Conservation (phyloP, 2,329 filamentous ascomycete genomes). For the Tetracladium maxilliforme region DNA sequence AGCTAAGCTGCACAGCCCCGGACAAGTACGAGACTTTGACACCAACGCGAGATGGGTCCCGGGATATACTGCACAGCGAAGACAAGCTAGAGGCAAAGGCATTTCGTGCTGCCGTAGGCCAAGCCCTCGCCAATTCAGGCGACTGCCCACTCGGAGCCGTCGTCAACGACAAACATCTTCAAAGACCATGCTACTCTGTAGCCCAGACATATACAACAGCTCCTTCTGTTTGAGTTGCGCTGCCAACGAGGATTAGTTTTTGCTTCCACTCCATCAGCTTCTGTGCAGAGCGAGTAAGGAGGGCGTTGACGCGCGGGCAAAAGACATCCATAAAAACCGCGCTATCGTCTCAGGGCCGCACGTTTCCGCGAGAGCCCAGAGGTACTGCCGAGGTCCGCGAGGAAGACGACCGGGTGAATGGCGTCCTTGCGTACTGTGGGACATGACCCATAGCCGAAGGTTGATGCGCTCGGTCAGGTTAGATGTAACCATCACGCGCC, state of each 20-base stretch:
- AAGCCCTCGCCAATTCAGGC: slow-evolving; percentile 5
- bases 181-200: slow-evolving; percentile 34
- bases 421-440: slow-evolving; percentile 12
- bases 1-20: slow-evolving; percentile 5
- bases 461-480: slow-evolving; percentile 50
- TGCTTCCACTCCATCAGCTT: slow-evolving; percentile 58
- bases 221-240: slow-evolving; percentile 72
- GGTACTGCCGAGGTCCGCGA: slow-evolving; percentile 11
- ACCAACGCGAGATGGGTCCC: slow-evolving; percentile 86
- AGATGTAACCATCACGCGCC: slow-evolving; percentile 23
- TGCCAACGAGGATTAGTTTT: slow-evolving; percentile 89
- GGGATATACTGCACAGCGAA: slow-evolving; percentile 23
- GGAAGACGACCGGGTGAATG: slow-evolving; percentile 14
- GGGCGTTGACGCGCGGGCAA: slow-evolving; percentile 79
- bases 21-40: slow-evolving; percentile 93
- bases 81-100: slow-evolving; percentile 9
- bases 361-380: slow-evolving; percentile 27
- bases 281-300: slow-evolving; percentile 30
- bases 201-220: no score
- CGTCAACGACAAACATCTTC: slow-evolving; percentile 7
- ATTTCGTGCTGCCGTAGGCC: slow-evolving; percentile 5
- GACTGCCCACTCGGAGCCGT: slow-evolving; percentile 8
- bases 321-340: slow-evolving; percentile 93
- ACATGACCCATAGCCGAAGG: slow-evolving; percentile 33
- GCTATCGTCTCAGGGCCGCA: slow-evolving; percentile 34